Evolutionary conservation across 345 rosid species (phyloP).

Genomic region (Cardamine resedifolia): DNA sequence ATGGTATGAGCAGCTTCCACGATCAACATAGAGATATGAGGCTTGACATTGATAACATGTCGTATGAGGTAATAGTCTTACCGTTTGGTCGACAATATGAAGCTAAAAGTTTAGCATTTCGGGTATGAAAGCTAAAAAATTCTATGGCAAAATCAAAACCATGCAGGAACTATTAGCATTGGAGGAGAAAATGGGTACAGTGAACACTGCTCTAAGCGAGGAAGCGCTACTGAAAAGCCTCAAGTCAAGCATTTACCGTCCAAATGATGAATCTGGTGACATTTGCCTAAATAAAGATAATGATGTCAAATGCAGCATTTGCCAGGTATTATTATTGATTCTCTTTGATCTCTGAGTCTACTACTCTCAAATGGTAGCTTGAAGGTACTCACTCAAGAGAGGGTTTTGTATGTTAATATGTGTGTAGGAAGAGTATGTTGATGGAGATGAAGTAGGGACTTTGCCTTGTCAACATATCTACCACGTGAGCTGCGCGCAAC

Average conservation of each 20-base stretch:
- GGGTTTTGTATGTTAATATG: background rate
- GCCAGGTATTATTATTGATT: slow-evolving; percentile 66
- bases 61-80: slow-evolving; percentile 72
- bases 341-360: background rate
- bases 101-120: background rate
- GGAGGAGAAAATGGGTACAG: slow-evolving; percentile 95
- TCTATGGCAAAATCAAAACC: background rate
- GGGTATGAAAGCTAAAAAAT: slow-evolving; percentile 1
- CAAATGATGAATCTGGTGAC: slow-evolving; percentile 17
- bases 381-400: background rate
- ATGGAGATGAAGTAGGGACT: slow-evolving; percentile 71
- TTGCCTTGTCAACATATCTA: slow-evolving; percentile 72
- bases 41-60: slow-evolving; percentile 95
- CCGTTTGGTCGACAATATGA: background rate
- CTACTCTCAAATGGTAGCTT: background rate
- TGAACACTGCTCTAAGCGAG: slow-evolving; percentile 90
- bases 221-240: slow-evolving; percentile 75
- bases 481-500: slow-evolving; percentile 63
- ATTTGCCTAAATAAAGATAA: slow-evolving; percentile 32
- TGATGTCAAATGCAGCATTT: slow-evolving; percentile 82
- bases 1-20: slow-evolving; percentile 55
- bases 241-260: slow-evolving; percentile 45
- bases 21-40: slow-evolving; percentile 97
- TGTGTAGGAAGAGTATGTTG: slow-evolving; percentile 92
- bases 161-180: slow-evolving; percentile 89